These are phyloP conservation scores for Dryadomyces sulphureus DNA, from an alignment of 2,329 filamentous ascomycete species.

Conservation along the genomic window DNA sequence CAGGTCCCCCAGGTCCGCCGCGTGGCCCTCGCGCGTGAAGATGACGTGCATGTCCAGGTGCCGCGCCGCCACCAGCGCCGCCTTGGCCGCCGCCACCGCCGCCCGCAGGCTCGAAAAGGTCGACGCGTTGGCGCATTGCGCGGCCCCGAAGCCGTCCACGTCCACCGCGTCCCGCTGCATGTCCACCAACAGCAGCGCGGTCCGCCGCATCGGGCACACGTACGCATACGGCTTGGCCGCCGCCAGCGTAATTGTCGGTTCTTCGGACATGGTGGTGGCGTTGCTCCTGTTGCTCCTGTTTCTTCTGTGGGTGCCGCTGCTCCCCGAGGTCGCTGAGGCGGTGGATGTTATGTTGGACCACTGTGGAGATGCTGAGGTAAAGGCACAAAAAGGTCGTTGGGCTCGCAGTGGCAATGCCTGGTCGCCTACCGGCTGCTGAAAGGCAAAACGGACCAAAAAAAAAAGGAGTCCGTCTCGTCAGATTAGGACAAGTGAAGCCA, in stretches of 20 bases:
- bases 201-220: slow-evolving; percentile 23
- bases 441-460: no score
- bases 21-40: slow-evolving; percentile 37
- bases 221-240: slow-evolving; percentile 15
- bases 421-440: no score
- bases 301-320: no score
- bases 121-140: slow-evolving; percentile 26
- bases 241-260: neutral
- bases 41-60: slow-evolving; percentile 24
- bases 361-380: no score
- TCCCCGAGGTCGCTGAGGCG: no score
- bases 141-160: slow-evolving; percentile 30
- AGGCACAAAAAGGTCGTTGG: no score
- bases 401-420: no score
- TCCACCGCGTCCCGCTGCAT: slow-evolving; percentile 38
- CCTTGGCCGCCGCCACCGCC: slow-evolving; percentile 24
- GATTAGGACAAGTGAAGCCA: no score
- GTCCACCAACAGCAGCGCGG: slow-evolving; percentile 38
- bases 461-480: no score
- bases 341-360: no score
- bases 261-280: neutral
- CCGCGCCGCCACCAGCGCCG: slow-evolving; percentile 26
- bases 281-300: no score
- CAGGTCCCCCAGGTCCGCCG: slow-evolving; percentile 35
- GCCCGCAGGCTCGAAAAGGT: slow-evolving; percentile 20